Base-by-base conservation (phyloP, 208 protist species). In the Leishmania tropica region DNA sequence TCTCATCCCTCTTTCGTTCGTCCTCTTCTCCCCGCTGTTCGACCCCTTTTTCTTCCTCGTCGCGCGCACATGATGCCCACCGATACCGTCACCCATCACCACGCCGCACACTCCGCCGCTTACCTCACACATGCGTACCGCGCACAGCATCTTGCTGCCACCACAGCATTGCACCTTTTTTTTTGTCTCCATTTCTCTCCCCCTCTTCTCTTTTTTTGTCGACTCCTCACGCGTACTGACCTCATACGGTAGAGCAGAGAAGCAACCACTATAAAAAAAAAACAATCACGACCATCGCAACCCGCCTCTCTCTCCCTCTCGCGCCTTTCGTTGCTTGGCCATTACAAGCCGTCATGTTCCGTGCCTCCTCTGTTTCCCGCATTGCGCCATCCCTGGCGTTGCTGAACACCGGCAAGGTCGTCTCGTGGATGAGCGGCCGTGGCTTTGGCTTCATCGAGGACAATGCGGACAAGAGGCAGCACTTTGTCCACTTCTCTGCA, bases 381-480 rank as follows among this genome's bases (percentile, higher is more conserved):
- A 82, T 93, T 35, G 87, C 91, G 75, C 90, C 93, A 45, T 90
- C 88, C 45, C 68, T 87, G 62, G 76, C 90, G 45, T 87, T 98
- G 64, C 79, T 95, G 73, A 98, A 98, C 88, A 92, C 83, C 56
- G 95, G 95, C 62, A 95, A 96, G 85, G 95, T 98, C 58, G 90
- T 97, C 51, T 94, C 92, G 24, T 98, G 96, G 94, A 94, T 96
- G 82, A 93, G 89, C 77, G 92, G 92, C 71, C 94, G 94, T 74
- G 96, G 96, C 73, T 98, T 96, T 80, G 96, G 96, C 78, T 98
- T 98, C 68, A 90, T 98, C 78, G 93, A 97, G 84, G 96, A 98
- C 78, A 89, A 95, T 75, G 87, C 87, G 24, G 92, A 97, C 85
- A 97, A 98, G 90, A 93, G 94, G 85, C 93, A 97, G 84, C 93